A percentile compares a stretch with the other conserved stretches of the same genome.
These are phyloP conservation scores for Straminergon stramineum DNA, from an alignment of 225 moss, liverwort and hornwort species.

Conservation along the genomic window DNA sequence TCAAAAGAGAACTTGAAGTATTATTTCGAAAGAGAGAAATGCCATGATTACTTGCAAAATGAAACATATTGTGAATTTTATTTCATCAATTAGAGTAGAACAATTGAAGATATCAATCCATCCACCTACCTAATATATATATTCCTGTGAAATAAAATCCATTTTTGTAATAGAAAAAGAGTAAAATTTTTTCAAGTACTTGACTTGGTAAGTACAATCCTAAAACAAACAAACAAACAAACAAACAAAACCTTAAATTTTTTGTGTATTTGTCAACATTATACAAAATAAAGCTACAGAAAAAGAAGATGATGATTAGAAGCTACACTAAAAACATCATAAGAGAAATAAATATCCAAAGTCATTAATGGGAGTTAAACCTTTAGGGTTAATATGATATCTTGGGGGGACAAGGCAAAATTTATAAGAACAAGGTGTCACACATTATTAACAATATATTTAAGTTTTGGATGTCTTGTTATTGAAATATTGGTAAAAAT, in stretches of 20 bases:
- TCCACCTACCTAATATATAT: too few relatives aligned
- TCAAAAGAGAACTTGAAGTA: neutral
- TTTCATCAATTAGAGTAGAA: neutral
- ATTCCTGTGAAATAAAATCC: too few relatives aligned
- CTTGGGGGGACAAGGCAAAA: neutral
- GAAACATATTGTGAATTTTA: neutral
- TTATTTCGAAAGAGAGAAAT: neutral
- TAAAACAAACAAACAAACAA: neutral
- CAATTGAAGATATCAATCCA: rapidly evolving
- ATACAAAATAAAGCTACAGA: neutral
- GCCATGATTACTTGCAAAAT: neutral
- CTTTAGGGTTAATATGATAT: neutral
- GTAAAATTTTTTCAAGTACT: neutral
- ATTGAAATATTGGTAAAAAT: neutral
- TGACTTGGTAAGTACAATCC: rapidly evolving
- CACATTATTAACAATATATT: neutral
- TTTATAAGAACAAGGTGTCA: neutral
- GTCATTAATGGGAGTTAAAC: too few relatives aligned
- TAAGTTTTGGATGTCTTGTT: too few relatives aligned
- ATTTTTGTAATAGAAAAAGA: neutral
- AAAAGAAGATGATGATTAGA: too few relatives aligned
- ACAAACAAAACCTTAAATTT: neutral
- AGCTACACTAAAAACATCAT: neutral
- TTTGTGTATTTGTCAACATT: neutral
- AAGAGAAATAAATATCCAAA: too few relatives aligned